These are phyloP conservation scores for Orbilia quercus DNA, from an alignment of 2,329 filamentous ascomycete genomes.

Conservation along the genomic window DNA sequence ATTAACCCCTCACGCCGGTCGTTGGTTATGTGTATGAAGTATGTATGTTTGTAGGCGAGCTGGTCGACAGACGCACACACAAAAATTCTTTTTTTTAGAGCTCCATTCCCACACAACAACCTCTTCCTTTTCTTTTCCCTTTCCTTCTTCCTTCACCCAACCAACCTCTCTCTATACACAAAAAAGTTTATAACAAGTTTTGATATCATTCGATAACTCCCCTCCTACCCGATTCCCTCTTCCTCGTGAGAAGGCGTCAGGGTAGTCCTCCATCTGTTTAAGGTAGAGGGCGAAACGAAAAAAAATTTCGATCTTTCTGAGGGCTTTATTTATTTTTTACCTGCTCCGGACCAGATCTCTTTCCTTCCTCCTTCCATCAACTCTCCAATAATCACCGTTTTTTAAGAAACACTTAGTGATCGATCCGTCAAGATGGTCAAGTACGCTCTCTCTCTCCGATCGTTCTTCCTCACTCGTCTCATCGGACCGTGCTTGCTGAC, in stretches of 20 bases:
- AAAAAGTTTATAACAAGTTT: slow-evolving; percentile 27
- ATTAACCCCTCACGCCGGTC: slow-evolving; percentile 5
- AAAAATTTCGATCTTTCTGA: slow-evolving; percentile 36
- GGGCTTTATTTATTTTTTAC: slow-evolving; percentile 37
- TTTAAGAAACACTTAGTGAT: slow-evolving; percentile 61
- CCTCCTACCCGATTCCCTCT: slow-evolving; percentile 51
- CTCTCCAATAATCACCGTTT: slow-evolving; percentile 35
- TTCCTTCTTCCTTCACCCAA: slow-evolving; percentile 16
- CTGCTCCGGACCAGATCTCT: slow-evolving; percentile 20
- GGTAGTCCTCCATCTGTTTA: slow-evolving; percentile 48
- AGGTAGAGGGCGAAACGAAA: slow-evolving; percentile 46
- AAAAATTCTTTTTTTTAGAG: slow-evolving; percentile 54
- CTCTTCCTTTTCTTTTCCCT: slow-evolving; percentile 5
- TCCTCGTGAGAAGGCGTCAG: slow-evolving; percentile 51
- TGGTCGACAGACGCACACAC: slow-evolving; percentile 39
- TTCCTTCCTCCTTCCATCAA: slow-evolving; percentile 18
- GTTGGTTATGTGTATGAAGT: too few species aligned
- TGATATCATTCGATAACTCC: slow-evolving; percentile 20
- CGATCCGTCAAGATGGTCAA: slow-evolving; percentile 99
- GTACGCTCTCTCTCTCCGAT: slow-evolving; percentile 77
- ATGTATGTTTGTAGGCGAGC: neutral
- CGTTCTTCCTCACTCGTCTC: neutral
- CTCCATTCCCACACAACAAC: slow-evolving; percentile 45
- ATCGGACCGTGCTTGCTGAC: slow-evolving; percentile 27
- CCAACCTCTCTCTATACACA: slow-evolving; percentile 30